Conservation (phyloP, 1,284 basidiomycete species). For the Phellopilus nigrolimitatus region DNA sequence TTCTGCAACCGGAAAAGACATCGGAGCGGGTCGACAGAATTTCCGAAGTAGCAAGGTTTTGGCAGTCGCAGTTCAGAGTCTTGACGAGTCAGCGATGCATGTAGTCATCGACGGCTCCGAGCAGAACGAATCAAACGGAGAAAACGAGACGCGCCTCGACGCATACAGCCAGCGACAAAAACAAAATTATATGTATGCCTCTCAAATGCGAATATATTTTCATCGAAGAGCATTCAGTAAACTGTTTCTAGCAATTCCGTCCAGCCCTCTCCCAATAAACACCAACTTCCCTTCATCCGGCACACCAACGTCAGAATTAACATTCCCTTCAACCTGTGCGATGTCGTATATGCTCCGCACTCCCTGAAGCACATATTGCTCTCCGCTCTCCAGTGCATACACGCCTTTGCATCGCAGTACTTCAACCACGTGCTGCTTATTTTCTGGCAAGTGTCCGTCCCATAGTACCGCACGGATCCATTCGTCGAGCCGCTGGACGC, state of each 20-base stretch:
- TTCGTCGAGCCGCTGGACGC: conserved; percentile 54
- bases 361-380: conserved; percentile 75
- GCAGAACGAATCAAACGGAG: not conserved
- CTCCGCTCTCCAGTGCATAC: conserved; percentile 48
- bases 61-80: too few species aligned
- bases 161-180: not conserved
- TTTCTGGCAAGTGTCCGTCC: conserved; percentile 47
- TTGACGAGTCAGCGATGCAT: not conserved
- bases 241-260: conserved; percentile 47
- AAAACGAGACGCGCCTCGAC: not conserved
- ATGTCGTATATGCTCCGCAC: conserved; percentile 86
- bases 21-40: conserved; percentile 19
- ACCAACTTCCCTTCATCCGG: conserved; percentile 74
- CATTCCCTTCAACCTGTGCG: conserved; percentile 36
- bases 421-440: conserved; percentile 35
- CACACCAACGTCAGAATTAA: conserved; percentile 39
- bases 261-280: conserved; percentile 79
- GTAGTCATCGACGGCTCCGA: too few species aligned
- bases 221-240: conserved; percentile 33
- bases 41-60: too few species aligned
- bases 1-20: conserved; percentile 46
- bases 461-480: conserved; percentile 80
- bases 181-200: not conserved
- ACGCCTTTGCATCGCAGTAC: conserved; percentile 84
- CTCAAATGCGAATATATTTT: not conserved